These are phyloP conservation scores for Candida glucosophila DNA, from an alignment of 1,139 yeast genomes.

Conservation along the genomic window DNA sequence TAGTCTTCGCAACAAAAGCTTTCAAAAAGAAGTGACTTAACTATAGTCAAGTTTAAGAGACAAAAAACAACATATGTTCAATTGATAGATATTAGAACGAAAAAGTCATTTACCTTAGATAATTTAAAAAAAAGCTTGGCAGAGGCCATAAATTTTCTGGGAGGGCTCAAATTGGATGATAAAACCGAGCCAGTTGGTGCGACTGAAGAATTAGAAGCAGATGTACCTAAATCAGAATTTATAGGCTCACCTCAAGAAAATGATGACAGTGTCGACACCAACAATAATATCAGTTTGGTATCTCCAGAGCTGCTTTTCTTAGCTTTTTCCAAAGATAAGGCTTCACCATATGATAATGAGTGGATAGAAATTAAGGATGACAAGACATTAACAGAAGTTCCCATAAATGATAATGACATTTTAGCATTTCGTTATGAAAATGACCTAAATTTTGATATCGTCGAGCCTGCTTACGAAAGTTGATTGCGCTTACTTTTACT, in stretches of 20 bases:
- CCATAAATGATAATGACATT: conserved; percentile 30
- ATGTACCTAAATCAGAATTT: conserved; percentile 9
- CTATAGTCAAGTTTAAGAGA: conserved; percentile 38
- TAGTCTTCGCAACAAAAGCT: too few relatives aligned
- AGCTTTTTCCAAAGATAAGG: conserved; percentile 35
- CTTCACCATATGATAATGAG: conserved; percentile 29
- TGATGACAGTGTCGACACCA: conserved; percentile 12
- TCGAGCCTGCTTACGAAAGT: conserved; percentile 35
- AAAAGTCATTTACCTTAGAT: conserved; percentile 23
- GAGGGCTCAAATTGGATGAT: conserved; percentile 29
- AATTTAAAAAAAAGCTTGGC: conserved; percentile 25
- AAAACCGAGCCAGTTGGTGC: too few relatives aligned
- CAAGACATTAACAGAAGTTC: conserved; percentile 13
- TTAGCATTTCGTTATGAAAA: conserved; percentile 29
- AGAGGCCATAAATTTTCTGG: conserved; percentile 34
- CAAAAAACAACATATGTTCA: conserved; percentile 35
- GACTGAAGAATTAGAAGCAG: conserved; percentile 9
- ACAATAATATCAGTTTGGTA: conserved; percentile 2
- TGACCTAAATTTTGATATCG: conserved; percentile 30
- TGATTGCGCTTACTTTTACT: too few relatives aligned
- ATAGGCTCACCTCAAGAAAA: conserved; percentile 20
- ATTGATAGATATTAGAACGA: conserved; percentile 17
- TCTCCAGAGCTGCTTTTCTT: conserved; percentile 8
- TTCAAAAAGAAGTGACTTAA: too few relatives aligned
- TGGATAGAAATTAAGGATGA: conserved; percentile 30